phyloP scores from a whole-genome alignment of 306 rosid species.

The Clitoria ternatea region DNA sequence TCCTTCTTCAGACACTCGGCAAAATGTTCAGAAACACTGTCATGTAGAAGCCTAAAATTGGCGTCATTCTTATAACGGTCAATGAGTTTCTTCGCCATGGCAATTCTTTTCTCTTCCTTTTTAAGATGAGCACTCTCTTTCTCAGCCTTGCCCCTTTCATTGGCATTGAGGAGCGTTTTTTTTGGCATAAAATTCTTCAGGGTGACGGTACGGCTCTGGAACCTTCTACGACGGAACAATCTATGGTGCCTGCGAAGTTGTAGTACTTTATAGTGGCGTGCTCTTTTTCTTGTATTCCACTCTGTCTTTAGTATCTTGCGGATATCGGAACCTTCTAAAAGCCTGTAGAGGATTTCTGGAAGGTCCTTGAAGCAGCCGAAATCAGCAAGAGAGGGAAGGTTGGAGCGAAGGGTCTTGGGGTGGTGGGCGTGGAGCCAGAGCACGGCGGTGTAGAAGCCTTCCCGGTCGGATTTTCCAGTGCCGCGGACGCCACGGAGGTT shows the following conservation, averaged over 20 bases:
- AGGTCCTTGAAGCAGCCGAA: constrained; percentile 76
- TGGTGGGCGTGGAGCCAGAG: constrained; percentile 55
- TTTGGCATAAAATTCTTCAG: no score
- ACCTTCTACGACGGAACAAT: no score
- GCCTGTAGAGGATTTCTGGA: constrained; percentile 62
- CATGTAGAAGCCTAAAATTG: constrained; percentile 39
- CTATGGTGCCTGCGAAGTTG: no score
- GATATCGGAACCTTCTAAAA: constrained; percentile 42
- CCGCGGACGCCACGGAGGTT: constrained; percentile 68
- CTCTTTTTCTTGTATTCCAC: constrained; percentile 3
- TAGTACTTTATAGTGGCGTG: not conserved
- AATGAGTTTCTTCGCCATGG: constrained; percentile 58
- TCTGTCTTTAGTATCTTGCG: constrained; percentile 28
- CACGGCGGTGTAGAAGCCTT: constrained; percentile 46
- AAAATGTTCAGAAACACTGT: constrained; percentile 49
- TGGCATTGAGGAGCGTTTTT: no score
- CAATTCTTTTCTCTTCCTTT: constrained; percentile 37
- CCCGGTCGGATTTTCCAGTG: constrained; percentile 56
- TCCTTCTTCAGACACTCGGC: constrained; percentile 50
- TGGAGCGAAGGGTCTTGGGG: constrained; percentile 58
- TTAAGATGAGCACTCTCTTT: constrained; percentile 36
- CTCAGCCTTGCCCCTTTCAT: constrained; percentile 1
- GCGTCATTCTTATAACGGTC: constrained; percentile 35
- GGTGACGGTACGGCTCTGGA: no score
- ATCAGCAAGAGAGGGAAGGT: constrained; percentile 44